These are phyloP conservation scores for Sclerotinia sclerotiorum DNA, from an alignment of 2,329 filamentous ascomycete genomes.

Conservation along the genomic window DNA sequence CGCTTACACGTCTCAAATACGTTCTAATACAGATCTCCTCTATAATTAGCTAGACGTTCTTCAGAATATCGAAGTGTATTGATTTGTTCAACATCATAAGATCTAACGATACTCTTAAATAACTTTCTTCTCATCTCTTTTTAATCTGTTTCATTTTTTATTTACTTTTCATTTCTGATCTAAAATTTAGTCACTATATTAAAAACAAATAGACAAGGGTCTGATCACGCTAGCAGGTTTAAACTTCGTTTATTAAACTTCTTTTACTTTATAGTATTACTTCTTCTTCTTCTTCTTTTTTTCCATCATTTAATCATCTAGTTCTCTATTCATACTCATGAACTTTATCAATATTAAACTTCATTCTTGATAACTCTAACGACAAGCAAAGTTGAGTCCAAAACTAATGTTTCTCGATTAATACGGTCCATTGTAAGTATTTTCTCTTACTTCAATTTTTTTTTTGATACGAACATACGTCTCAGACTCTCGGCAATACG, in stretches of 20 bases:
- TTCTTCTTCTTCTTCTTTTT: not conserved
- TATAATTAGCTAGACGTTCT: not conserved
- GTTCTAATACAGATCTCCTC: not conserved
- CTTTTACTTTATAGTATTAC: not conserved
- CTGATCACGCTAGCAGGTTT: constrained; percentile 12
- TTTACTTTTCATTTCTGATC: not conserved
- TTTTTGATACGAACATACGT: not conserved
- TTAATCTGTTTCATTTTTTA: not conserved
- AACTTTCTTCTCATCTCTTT: not conserved
- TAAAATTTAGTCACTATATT: not conserved
- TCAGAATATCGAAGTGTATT: not conserved
- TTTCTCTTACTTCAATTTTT: not conserved
- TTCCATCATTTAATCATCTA: not conserved
- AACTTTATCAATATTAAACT: not conserved
- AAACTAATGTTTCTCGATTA: not conserved
- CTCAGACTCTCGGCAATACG: constrained; percentile 1
- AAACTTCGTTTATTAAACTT: constrained; percentile 10
- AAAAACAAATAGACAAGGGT: not conserved
- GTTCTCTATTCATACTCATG: not conserved
- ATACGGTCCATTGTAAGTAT: not conserved
- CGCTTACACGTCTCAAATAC: not conserved
- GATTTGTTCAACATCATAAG: not conserved
- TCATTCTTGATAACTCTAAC: not conserved
- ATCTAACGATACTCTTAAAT: not conserved
- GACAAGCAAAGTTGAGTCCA: not conserved